phyloP scores from a whole-genome alignment of 768 basidiomycete species.

The Leccinellum rugosiceps region DNA sequence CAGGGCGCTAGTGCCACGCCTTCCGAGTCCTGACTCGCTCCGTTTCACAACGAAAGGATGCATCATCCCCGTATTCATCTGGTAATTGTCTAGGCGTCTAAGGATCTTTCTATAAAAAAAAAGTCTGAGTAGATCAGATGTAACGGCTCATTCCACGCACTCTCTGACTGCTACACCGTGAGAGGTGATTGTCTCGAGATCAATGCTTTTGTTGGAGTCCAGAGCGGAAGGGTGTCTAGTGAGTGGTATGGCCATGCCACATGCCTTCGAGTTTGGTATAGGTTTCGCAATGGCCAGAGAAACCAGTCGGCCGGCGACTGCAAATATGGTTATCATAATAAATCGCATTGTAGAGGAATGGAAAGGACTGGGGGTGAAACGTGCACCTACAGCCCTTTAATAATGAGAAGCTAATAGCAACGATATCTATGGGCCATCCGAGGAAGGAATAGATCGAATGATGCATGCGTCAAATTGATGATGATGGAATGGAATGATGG shows the following conservation, averaged over 20 bases:
- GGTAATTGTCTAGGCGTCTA: neutral
- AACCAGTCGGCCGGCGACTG: neutral
- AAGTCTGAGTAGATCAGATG: neutral
- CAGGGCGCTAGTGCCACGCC: neutral
- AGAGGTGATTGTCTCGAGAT: neutral
- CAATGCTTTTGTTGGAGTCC: neutral
- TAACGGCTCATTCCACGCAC: neutral
- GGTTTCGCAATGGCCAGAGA: neutral
- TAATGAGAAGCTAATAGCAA: no score
- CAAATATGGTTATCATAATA: neutral
- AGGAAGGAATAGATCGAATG: no score
- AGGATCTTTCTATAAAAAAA: neutral
- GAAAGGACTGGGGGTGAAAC: neutral
- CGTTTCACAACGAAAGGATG: neutral
- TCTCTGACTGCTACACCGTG: neutral
- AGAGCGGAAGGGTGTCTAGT: neutral
- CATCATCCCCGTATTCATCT: neutral
- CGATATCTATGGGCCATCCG: no score
- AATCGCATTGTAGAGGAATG: neutral
- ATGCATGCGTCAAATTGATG: no score
- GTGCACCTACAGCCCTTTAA: no score
- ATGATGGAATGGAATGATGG: no score
- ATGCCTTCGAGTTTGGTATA: neutral
- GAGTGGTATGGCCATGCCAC: neutral
- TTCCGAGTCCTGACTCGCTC: neutral